Conservation (phyloP, 1,139 yeast genomes). For the Taphrina confusa region DNA sequence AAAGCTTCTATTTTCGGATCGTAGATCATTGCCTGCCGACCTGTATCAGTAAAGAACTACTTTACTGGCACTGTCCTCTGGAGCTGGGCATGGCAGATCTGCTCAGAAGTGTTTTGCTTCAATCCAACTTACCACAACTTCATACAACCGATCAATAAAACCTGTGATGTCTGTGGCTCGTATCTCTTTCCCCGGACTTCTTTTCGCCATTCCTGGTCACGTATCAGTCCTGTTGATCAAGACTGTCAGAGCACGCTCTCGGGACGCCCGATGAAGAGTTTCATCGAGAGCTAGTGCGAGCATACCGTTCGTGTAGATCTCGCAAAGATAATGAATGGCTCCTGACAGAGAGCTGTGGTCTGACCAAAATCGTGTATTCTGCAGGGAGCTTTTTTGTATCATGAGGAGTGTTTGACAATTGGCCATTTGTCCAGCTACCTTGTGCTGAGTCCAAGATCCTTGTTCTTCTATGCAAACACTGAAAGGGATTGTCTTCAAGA, state of each 20-base stretch:
- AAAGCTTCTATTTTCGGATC: constrained; percentile 7
- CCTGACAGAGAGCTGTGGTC: constrained; percentile 8
- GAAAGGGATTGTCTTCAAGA: too few species aligned
- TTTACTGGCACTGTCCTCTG: background rate
- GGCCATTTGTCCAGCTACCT: too few species aligned
- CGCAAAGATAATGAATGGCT: constrained; percentile 21
- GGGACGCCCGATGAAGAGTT: too few species aligned
- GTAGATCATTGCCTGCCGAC: constrained; percentile 19
- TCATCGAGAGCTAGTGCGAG: background rate
- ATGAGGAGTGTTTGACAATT: constrained; percentile 19
- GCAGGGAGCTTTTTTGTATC: constrained; percentile 9
- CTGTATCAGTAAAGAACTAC: background rate
- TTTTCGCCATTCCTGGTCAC: constrained; percentile 13
- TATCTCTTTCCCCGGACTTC: constrained; percentile 12
- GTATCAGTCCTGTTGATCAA: background rate
- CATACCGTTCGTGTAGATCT: constrained; percentile 13
- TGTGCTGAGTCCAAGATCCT: too few species aligned
- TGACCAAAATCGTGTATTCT: constrained; percentile 11
- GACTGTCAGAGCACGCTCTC: too few species aligned
- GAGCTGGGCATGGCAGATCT: background rate
- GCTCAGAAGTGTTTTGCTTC: background rate
- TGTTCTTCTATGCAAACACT: too few species aligned
- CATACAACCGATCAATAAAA: constrained; percentile 25
- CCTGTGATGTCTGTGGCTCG: constrained; percentile 6
- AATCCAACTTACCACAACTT: constrained; percentile 11